Evolutionary conservation across 768 basidiomycete genomes (phyloP).

Genomic region (Trametes elegans): DNA sequence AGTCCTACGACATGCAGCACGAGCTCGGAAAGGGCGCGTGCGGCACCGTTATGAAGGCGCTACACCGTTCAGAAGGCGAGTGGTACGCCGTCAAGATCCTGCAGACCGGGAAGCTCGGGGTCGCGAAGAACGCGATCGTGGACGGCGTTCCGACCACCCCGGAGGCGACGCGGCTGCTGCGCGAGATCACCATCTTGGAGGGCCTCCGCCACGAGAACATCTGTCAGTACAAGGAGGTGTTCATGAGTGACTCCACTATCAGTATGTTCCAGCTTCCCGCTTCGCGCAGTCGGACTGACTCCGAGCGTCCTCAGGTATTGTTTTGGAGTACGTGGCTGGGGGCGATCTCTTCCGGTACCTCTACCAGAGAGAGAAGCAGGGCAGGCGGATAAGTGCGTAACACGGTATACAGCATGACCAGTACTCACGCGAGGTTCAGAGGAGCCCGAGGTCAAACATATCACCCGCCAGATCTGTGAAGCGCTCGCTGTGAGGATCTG

Average conservation of each 20-base stretch:
- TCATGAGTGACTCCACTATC: constrained; percentile 57
- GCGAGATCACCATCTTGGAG: constrained; percentile 80
- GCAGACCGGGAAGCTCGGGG: constrained; percentile 46
- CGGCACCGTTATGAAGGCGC: constrained; percentile 84
- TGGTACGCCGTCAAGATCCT: constrained; percentile 92
- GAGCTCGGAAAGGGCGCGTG: constrained; percentile 91
- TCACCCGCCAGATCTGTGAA: constrained; percentile 81
- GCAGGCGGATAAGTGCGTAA: constrained; percentile 58
- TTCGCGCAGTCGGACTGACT: constrained; percentile 31
- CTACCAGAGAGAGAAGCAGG: constrained; percentile 32
- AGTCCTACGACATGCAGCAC: constrained; percentile 59
- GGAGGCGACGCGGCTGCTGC: constrained; percentile 42
- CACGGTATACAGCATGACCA: neutral
- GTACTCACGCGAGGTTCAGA: constrained; percentile 29
- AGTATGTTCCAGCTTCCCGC: constrained; percentile 41
- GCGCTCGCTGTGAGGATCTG: constrained; percentile 60
- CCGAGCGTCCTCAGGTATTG: constrained; percentile 53
- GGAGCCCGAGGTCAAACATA: constrained; percentile 57
- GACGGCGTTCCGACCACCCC: neutral
- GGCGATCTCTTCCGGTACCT: constrained; percentile 87
- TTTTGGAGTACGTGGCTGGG: constrained; percentile 81
- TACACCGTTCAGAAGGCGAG: constrained; percentile 67
- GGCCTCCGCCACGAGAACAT: constrained; percentile 78
- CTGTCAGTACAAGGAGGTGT: constrained; percentile 75
- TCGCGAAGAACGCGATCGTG: constrained; percentile 29